Evolutionary conservation across 495 filamentous ascomycete species (phyloP).

Genomic region (Massariosphaeria phaeospora): DNA sequence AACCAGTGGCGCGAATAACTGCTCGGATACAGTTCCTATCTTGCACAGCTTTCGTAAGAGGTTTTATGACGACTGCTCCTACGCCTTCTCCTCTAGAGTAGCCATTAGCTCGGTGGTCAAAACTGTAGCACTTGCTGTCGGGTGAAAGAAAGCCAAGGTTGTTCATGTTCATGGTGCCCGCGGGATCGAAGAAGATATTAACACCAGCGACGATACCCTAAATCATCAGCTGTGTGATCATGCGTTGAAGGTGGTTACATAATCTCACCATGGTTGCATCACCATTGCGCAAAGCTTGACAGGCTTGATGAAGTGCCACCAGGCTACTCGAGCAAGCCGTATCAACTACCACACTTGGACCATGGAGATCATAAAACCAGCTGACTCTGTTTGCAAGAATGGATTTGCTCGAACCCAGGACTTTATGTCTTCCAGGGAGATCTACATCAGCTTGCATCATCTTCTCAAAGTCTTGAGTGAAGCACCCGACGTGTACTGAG

Average conservation of each 20-base stretch:
- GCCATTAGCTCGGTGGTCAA: conserved; percentile 19
- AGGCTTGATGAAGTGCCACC: conserved; percentile 13
- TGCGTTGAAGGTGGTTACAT: neutral
- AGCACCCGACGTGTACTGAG: conserved; percentile 8
- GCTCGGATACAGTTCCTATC: conserved; percentile 41
- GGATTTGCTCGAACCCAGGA: neutral
- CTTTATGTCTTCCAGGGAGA: neutral
- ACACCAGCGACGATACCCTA: conserved; percentile 4
- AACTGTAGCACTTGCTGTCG: conserved; percentile 6
- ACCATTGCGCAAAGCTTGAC: neutral
- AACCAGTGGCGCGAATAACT: conserved; percentile 42
- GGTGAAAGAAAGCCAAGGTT: conserved; percentile 28
- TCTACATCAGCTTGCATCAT: neutral
- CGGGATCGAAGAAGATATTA: conserved; percentile 10
- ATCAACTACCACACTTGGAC: conserved; percentile 14
- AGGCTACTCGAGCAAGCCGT: conserved; percentile 26
- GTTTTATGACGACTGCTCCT: conserved; percentile 40
- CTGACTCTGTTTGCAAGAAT: conserved; percentile 26
- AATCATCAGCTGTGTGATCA: neutral
- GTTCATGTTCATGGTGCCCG: neutral
- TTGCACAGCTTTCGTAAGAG: conserved; percentile 28
- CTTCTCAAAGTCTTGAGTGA: conserved; percentile 8
- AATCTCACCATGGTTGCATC: conserved; percentile 9
- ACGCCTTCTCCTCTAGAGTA: conserved; percentile 35
- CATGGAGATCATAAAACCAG: conserved; percentile 25